Percentiles rank a stretch among this genome's conserved stretches.
Conservation (phyloP, 2,329 filamentous ascomycete species). For the Xylariales sp. region DNA sequence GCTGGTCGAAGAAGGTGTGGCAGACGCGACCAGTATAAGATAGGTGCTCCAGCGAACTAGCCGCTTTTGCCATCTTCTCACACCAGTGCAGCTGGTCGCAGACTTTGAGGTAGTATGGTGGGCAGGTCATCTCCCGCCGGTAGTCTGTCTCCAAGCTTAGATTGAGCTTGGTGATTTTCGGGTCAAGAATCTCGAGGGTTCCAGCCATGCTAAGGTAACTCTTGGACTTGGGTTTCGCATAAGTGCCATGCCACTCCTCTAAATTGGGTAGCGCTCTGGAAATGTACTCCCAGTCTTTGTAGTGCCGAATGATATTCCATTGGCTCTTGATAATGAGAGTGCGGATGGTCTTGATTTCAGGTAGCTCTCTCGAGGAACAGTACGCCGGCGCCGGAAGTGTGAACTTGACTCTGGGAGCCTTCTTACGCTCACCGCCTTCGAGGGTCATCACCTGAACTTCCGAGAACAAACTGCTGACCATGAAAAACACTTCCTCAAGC, state of each 20-base stretch:
- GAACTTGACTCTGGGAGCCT: constrained; percentile 66
- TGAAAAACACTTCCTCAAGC: constrained; percentile 64
- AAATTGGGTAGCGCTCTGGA: constrained; percentile 61
- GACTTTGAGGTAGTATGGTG: constrained; percentile 58
- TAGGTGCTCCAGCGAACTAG: constrained; percentile 61
- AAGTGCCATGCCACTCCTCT: constrained; percentile 58
- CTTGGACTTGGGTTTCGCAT: constrained; percentile 70
- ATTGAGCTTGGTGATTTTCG: constrained; percentile 57
- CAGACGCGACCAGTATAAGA: constrained; percentile 71
- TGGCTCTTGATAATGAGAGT: constrained; percentile 71
- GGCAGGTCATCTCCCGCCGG: constrained; percentile 57
- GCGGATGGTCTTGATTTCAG: constrained; percentile 50
- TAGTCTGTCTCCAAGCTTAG: constrained; percentile 71
- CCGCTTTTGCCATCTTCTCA: constrained; percentile 53
- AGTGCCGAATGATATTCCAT: constrained; percentile 68
- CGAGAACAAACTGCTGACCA: constrained; percentile 55
- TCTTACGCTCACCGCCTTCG: constrained; percentile 73
- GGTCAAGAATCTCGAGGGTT: constrained; percentile 55
- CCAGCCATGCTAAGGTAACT: constrained; percentile 66
- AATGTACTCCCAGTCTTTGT: constrained; percentile 59
- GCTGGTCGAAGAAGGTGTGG: constrained; percentile 60
- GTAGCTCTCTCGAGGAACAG: constrained; percentile 30
- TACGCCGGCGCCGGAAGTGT: constrained; percentile 16
- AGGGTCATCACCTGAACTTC: constrained; percentile 63
- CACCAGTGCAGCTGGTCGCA: constrained; percentile 61